phyloP scores from a whole-genome alignment of 2,329 filamentous ascomycete species.

The Fusarium albidum region DNA sequence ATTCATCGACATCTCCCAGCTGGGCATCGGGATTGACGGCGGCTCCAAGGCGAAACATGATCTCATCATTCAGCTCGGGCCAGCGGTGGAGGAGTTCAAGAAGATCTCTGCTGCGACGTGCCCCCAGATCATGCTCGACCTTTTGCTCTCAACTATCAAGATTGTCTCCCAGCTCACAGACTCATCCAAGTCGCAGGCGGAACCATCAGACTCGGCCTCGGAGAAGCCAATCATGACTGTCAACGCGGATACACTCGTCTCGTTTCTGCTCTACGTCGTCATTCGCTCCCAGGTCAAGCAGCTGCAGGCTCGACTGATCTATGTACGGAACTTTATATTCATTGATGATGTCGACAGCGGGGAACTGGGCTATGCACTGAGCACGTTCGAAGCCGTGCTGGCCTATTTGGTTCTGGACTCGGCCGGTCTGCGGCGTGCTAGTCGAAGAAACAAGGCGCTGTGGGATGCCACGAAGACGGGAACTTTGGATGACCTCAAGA shows the following conservation, averaged over 20 bases:
- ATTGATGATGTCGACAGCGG: conserved; percentile 97
- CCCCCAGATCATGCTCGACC: conserved; percentile 88
- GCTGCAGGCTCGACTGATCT: conserved; percentile 87
- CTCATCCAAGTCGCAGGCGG: conserved; percentile 52
- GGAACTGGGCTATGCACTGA: conserved; percentile 94
- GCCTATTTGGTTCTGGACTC: conserved; percentile 88
- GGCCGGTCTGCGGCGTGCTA: conserved; percentile 81
- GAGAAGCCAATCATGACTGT: conserved; percentile 68
- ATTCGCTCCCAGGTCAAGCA: conserved; percentile 90
- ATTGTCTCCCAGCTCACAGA: conserved; percentile 75
- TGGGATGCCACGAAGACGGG: conserved; percentile 90
- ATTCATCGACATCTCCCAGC: conserved; percentile 91
- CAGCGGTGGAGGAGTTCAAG: conserved; percentile 87
- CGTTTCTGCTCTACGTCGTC: conserved; percentile 87
- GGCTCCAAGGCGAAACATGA: conserved; percentile 82
- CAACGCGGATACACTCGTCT: conserved; percentile 92
- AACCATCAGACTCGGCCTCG: conserved; percentile 45
- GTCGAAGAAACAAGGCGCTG: conserved; percentile 82
- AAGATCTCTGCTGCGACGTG: conserved; percentile 81
- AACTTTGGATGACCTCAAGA: conserved; percentile 76
- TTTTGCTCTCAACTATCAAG: conserved; percentile 83
- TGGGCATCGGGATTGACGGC: conserved; percentile 86
- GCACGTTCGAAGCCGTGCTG: conserved; percentile 93
- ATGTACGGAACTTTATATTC: conserved; percentile 97
- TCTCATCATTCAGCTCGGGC: conserved; percentile 76